Conservation (phyloP, 768 basidiomycete genomes). For the Collybiopsis luxurians region DNA sequence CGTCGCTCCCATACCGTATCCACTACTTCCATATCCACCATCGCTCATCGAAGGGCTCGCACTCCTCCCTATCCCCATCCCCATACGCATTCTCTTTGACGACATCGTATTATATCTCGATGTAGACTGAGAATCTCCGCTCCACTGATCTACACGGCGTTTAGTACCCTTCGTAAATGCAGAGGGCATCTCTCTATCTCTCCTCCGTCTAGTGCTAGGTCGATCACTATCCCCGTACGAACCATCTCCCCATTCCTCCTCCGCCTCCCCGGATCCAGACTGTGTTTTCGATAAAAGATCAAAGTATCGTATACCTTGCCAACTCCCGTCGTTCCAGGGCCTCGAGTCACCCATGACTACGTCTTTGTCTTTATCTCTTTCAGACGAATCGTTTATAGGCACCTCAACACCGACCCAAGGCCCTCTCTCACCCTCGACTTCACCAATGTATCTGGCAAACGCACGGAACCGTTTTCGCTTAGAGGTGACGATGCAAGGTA, state of each 20-base stretch:
- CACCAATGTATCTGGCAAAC: slow-evolving; percentile 84
- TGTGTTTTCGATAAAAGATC: slow-evolving; percentile 46
- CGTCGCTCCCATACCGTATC: slow-evolving; percentile 32
- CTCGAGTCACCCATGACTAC: slow-evolving; percentile 26
- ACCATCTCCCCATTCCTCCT: slow-evolving; percentile 45
- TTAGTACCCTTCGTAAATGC: slow-evolving; percentile 31
- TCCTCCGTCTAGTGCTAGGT: slow-evolving; percentile 27
- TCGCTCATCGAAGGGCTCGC: slow-evolving; percentile 63
- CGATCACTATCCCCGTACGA: slow-evolving; percentile 36
- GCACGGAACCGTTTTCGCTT: slow-evolving; percentile 84
- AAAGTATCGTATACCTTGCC: slow-evolving; percentile 82
- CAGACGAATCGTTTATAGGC: slow-evolving; percentile 57
- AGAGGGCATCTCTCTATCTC: slow-evolving; percentile 40
- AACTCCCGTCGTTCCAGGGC: slow-evolving; percentile 85
- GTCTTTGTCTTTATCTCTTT: slow-evolving; percentile 27
- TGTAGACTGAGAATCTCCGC: slow-evolving; percentile 27
- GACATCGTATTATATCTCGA: not conserved
- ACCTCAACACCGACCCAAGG: slow-evolving; percentile 94
- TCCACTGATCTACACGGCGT: slow-evolving; percentile 34
- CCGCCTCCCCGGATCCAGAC: slow-evolving; percentile 27
- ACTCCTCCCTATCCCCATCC: slow-evolving; percentile 57
- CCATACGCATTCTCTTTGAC: slow-evolving; percentile 64
- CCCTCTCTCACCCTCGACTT: slow-evolving; percentile 76
- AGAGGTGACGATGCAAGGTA: slow-evolving; percentile 86
- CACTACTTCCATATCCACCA: slow-evolving; percentile 51